Percentiles rank a stretch among this genome's conserved stretches.
phyloP scores from a whole-genome alignment of 2,329 filamentous ascomycete genomes.

The Xylaria sp. region DNA sequence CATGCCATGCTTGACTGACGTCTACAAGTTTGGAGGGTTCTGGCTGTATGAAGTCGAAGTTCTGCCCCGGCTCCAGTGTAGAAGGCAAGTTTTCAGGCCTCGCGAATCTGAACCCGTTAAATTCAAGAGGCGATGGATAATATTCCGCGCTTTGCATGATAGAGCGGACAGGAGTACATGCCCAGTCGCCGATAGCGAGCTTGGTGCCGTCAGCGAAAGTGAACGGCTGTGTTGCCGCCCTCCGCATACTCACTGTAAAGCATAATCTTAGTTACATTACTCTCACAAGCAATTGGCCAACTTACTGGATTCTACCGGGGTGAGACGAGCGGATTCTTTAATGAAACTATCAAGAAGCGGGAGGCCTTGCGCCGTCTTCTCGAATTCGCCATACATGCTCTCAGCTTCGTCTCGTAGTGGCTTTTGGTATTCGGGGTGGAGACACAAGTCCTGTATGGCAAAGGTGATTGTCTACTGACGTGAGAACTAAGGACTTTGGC shows the following conservation, averaged over 20 bases:
- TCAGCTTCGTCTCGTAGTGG: constrained; percentile 30
- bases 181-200: constrained; percentile 30
- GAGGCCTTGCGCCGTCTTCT: constrained; percentile 20
- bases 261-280: background rate
- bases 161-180: constrained; percentile 21
- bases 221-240: constrained; percentile 24
- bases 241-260: constrained; percentile 30
- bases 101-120: constrained; percentile 33
- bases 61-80: background rate
- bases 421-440: constrained; percentile 36
- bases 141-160: constrained; percentile 15
- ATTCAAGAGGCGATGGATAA: constrained; percentile 12
- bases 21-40: constrained; percentile 28
- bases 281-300: background rate
- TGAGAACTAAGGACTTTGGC: background rate
- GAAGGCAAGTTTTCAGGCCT: background rate
- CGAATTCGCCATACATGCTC: constrained; percentile 3
- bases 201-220: constrained; percentile 28
- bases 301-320: constrained; percentile 39
- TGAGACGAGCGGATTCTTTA: constrained; percentile 42
- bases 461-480: constrained; percentile 32
- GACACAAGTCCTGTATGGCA: constrained; percentile 38
- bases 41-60: constrained; percentile 1
- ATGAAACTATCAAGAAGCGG: constrained; percentile 44
- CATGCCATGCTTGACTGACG: constrained; percentile 16